Evolutionary conservation across 305 asterid species (phyloP).

Genomic region (Fraxinus paxiana): DNA sequence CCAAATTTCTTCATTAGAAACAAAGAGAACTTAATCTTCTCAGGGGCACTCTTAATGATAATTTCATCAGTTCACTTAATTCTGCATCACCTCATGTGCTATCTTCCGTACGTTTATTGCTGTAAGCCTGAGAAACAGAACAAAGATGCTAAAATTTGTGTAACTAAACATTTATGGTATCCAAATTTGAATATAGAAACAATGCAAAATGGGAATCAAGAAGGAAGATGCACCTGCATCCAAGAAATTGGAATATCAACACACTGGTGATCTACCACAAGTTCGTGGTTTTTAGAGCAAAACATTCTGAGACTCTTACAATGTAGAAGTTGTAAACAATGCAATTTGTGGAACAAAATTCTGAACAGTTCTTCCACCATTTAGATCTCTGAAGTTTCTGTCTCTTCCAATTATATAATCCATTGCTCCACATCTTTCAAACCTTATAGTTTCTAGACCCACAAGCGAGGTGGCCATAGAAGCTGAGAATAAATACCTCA

Average conservation of each 20-base stretch:
- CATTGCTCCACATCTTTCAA: too few species aligned
- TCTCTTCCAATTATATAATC: too few species aligned
- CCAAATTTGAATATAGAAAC: too few species aligned
- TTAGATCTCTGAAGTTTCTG: neutral
- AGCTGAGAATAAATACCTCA: neutral
- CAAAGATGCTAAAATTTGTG: too few species aligned
- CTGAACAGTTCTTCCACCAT: neutral
- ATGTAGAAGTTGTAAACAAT: neutral
- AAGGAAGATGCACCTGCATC: neutral
- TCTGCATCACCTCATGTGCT: too few species aligned
- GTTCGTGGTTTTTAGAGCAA: neutral
- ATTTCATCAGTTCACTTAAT: too few species aligned
- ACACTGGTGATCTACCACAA: neutral
- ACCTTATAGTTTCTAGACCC: neutral
- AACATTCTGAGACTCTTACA: neutral
- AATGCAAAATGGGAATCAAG: neutral
- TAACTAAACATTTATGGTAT: too few species aligned
- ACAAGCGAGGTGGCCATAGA: neutral
- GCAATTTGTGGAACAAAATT: neutral
- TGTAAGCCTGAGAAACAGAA: too few species aligned
- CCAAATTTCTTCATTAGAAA: too few species aligned
- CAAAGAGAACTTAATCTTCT: too few species aligned
- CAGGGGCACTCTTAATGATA: too few species aligned
- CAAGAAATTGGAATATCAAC: constrained; percentile 28
- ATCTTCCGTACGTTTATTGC: too few species aligned